Percentiles rank a stretch among this genome's conserved stretches.
Evolutionary conservation across 176 grass and related monocot species (phyloP).

Genomic region (Typha latifolia): DNA sequence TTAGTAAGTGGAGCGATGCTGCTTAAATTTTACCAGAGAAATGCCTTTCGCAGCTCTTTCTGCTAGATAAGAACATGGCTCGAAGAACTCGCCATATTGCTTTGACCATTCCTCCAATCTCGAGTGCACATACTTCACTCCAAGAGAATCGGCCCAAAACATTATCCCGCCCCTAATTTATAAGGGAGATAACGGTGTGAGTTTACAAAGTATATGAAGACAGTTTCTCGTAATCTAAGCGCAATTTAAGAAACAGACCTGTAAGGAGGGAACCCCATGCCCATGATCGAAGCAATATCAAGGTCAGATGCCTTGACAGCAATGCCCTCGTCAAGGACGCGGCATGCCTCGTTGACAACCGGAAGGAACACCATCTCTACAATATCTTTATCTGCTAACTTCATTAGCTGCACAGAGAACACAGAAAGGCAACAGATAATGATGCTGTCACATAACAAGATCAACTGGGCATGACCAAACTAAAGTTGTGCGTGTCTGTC

Average conservation of each 20-base stretch:
- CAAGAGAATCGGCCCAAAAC: constrained; percentile 75
- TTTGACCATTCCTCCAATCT: constrained; percentile 75
- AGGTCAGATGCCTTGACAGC: constrained; percentile 82
- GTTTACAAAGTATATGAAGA: too few species aligned
- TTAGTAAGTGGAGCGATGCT: too few species aligned
- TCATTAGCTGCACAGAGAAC: constrained; percentile 42
- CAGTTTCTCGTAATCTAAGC: not conserved
- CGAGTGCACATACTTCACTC: constrained; percentile 60
- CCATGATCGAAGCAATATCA: constrained; percentile 78
- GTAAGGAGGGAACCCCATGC: constrained; percentile 92
- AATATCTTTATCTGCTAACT: constrained; percentile 71
- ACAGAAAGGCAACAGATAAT: not conserved
- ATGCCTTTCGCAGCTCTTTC: constrained; percentile 75
- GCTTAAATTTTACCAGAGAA: constrained; percentile 49
- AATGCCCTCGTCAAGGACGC: constrained; percentile 76
- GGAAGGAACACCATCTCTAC: constrained; percentile 89
- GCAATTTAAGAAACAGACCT: constrained; percentile 25
- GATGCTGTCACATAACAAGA: too few species aligned
- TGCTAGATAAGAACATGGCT: constrained; percentile 66
- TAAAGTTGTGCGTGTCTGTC: too few species aligned
- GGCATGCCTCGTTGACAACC: constrained; percentile 77
- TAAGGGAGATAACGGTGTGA: too few species aligned
- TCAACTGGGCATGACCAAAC: too few species aligned
- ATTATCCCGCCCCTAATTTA: constrained; percentile 72
- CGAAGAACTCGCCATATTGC: constrained; percentile 58